Conservation (phyloP, 2,329 filamentous ascomycete genomes). For the Chaetomiaceae sp. region DNA sequence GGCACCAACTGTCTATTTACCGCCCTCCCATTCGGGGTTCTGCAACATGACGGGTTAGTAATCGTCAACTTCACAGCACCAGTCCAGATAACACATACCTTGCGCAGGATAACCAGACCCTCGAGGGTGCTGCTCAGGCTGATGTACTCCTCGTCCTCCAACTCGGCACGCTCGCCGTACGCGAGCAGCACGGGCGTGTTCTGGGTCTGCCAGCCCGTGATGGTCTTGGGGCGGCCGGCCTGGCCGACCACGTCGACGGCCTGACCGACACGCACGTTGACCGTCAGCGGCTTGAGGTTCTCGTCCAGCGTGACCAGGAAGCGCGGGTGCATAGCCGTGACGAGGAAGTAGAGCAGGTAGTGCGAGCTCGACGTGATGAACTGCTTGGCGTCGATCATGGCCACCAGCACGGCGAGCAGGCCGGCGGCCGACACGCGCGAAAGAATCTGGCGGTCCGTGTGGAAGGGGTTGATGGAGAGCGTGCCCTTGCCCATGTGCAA, state of each 20-base stretch:
- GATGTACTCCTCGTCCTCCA: conserved; percentile 97
- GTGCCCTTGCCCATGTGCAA: conserved; percentile 99
- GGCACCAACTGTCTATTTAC: conserved; percentile 38
- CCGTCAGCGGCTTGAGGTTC: conserved; percentile 83
- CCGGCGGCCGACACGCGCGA: conserved; percentile 87
- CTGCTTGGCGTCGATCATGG: conserved; percentile 91
- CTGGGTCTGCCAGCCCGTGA: conserved; percentile 99
- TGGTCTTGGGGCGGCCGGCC: conserved; percentile 95
- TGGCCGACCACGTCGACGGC: conserved; percentile 97
- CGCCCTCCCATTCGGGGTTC: conserved; percentile 51
- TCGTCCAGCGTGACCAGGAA: conserved; percentile 97
- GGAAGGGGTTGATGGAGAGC: conserved; percentile 94
- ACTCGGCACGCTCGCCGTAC: conserved; percentile 91
- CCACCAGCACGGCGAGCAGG: conserved; percentile 80
- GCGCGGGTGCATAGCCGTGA: conserved; percentile 92
- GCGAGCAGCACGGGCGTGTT: conserved; percentile 93
- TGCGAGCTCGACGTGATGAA: conserved; percentile 65
- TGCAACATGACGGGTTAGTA: conserved; percentile 23
- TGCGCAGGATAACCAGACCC: conserved; percentile 90
- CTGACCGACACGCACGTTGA: conserved; percentile 95
- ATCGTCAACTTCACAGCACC: neutral
- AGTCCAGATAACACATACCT: conserved; percentile 54
- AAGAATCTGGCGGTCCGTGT: conserved; percentile 93
- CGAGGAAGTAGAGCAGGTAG: conserved; percentile 95
- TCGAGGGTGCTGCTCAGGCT: conserved; percentile 86